Percentiles rank a stretch among this genome's conserved stretches.
phyloP scores from a whole-genome alignment of 2,329 filamentous ascomycete genomes.

The Hyphodiscus sp. region DNA sequence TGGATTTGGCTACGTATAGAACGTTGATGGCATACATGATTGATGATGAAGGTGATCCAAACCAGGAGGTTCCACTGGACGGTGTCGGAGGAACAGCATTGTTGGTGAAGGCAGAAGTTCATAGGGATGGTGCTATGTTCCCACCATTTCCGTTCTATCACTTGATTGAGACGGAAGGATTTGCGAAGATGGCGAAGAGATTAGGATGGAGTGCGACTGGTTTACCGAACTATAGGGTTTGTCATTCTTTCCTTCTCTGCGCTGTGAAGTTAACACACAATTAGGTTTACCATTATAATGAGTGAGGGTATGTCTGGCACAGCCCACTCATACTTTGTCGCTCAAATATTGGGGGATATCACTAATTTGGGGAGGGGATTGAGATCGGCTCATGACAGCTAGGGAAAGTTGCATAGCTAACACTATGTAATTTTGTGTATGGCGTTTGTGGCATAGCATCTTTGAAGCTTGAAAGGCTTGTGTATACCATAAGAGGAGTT shows the following conservation, averaged over 20 bases:
- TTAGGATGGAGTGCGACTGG: constrained; percentile 81
- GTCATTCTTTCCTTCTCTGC: constrained; percentile 21
- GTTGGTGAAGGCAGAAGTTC: constrained; percentile 92
- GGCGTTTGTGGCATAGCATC: constrained; percentile 22
- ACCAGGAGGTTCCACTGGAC: constrained; percentile 69
- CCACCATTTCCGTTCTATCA: constrained; percentile 95
- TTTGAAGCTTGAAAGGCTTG: constrained; percentile 6
- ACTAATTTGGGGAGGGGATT: background rate
- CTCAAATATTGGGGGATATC: constrained; percentile 1
- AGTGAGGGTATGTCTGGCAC: constrained; percentile 21
- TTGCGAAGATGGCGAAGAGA: constrained; percentile 91
- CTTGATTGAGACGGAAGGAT: constrained; percentile 95
- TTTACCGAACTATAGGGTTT: constrained; percentile 94
- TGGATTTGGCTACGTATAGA: constrained; percentile 86
- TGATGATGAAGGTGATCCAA: constrained; percentile 47
- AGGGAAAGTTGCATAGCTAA: background rate
- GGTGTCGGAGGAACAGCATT: constrained; percentile 91
- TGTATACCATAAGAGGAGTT: constrained; percentile 19
- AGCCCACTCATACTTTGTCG: constrained; percentile 19
- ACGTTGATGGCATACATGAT: constrained; percentile 83
- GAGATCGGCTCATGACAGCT: background rate
- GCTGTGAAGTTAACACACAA: constrained; percentile 6
- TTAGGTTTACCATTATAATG: constrained; percentile 27
- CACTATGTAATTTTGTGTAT: constrained; percentile 9
- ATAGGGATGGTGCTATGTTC: constrained; percentile 97